Evolutionary conservation across 2,329 filamentous ascomycete species (phyloP).

Genomic region (Thelonectria olida): DNA sequence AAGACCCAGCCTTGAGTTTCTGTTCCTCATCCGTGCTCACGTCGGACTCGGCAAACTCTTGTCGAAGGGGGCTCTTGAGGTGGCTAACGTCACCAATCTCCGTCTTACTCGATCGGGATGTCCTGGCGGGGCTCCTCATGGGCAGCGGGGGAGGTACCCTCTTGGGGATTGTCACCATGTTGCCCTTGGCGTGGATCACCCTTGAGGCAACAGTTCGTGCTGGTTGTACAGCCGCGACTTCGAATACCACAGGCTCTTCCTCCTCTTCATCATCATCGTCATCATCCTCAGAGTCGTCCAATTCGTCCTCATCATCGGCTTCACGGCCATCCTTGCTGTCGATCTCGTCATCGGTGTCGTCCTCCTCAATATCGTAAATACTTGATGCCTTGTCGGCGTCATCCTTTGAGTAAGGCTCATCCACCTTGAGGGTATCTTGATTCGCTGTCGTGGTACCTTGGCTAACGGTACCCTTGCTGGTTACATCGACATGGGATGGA

Average conservation of each 20-base stretch:
- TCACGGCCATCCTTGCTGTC: conserved; percentile 53
- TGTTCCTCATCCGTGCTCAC: conserved; percentile 35
- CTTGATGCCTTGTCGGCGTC: conserved; percentile 37
- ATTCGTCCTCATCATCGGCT: conserved; percentile 48
- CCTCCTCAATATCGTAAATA: conserved; percentile 35
- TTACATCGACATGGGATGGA: conserved; percentile 30
- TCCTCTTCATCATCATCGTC: conserved; percentile 64
- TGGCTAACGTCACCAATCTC: conserved; percentile 66
- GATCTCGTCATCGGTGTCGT: conserved; percentile 34
- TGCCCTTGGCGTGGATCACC: conserved; percentile 76
- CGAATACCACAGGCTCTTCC: conserved; percentile 75
- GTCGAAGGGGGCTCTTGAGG: conserved; percentile 60
- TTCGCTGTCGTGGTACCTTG: conserved; percentile 33
- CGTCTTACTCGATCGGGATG: conserved; percentile 60
- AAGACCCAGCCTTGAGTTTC: conserved; percentile 29
- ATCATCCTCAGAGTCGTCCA: conserved; percentile 49
- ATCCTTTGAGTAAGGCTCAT: conserved; percentile 28
- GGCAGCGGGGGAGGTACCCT: conserved; percentile 81
- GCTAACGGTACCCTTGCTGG: conserved; percentile 30
- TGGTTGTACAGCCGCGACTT: conserved; percentile 68
- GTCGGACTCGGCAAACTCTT: conserved; percentile 54
- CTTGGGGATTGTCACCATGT: conserved; percentile 86
- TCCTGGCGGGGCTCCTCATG: conserved; percentile 75
- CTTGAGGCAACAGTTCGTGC: conserved; percentile 68
- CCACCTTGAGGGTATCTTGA: conserved; percentile 33